Base-by-base conservation (phyloP, 139 green algal genomes). In the Desmodesmus armatus region DNA sequence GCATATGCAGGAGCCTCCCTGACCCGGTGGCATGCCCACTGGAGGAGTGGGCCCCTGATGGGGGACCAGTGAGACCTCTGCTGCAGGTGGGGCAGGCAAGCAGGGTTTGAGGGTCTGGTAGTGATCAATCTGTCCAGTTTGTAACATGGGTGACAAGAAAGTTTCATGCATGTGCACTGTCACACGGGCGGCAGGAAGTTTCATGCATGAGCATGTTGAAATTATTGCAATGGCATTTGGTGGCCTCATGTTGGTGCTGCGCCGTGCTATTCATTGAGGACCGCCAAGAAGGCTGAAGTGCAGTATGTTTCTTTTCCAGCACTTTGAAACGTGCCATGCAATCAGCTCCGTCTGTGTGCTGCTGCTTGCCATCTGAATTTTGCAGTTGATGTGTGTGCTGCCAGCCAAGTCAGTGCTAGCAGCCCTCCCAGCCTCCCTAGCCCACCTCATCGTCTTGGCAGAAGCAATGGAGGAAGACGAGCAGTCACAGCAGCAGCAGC, bases 351-450 rank as follows among this genome's bases (percentile, higher is more conserved):
- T 72, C 63, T 29, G 7, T 43, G 63, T 63, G 78, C 55, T 71
- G 76, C 76, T 72, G 51, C 76, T 71, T 55, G 6, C 39, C 40
- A 43, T 67, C 17, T 49, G 37, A n/a, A n/a, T n/a, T n/a, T n/a
- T 62, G 76, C 91, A 95, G 87, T 87, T 95, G 41, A 90, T 94
- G 78, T 85, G 81, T 25, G 90, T 95, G 51, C 85, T 95, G 87
- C 92, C 92, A 69, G 62, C 91, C 90, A 43, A 58, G 79, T n/a
- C 92, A 85, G 91, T 91, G 27, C 17, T 31, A 3, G 49, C 80
- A 3, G 92, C 90, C 21, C 90, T 94, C 33, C 92, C 92, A 17
- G 6, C 29, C 25, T 71, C 84, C 44, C 85, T 94, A 9, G 89
- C 92, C 0, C 71, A 62, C 55, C 51, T 93, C 66, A 44, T 93